Evolutionary conservation across 2,329 filamentous ascomycete genomes (phyloP).

Genomic region (Penicillium concentricum): DNA sequence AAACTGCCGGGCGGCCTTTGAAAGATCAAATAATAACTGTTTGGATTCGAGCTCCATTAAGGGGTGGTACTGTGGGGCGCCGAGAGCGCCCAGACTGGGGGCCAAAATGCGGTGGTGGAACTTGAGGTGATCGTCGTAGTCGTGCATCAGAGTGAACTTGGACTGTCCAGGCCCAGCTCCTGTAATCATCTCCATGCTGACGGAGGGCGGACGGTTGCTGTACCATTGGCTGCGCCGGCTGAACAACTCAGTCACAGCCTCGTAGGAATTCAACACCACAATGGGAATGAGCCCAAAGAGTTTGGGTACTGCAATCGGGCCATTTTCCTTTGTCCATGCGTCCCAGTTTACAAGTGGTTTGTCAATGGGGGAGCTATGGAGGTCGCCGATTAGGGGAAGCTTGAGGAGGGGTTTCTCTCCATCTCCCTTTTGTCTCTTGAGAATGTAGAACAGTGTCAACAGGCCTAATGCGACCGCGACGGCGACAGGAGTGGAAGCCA

Average conservation of each 20-base stretch:
- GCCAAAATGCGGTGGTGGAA: conserved; percentile 47
- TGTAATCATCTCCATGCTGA: conserved; percentile 42
- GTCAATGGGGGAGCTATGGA: conserved; percentile 29
- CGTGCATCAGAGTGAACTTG: conserved; percentile 46
- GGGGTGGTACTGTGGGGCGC: conserved; percentile 49
- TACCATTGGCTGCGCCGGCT: conserved; percentile 44
- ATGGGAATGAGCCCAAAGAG: conserved; percentile 37
- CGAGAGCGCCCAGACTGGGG: conserved; percentile 50
- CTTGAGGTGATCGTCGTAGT: conserved; percentile 53
- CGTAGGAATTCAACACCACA: conserved; percentile 39
- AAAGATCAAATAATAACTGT: conserved; percentile 46
- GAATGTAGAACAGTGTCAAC: neutral
- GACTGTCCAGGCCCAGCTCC: conserved; percentile 20
- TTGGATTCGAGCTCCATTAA: conserved; percentile 52
- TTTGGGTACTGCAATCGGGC: conserved; percentile 31
- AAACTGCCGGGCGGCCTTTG: conserved; percentile 22
- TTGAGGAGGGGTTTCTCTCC: conserved; percentile 13
- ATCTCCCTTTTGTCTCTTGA: neutral
- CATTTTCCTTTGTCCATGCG: conserved; percentile 37
- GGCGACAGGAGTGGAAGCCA: neutral
- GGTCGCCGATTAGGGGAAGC: conserved; percentile 32
- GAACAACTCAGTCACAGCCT: conserved; percentile 41
- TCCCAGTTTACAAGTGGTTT: conserved; percentile 32
- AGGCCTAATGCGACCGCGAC: neutral
- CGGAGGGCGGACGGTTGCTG: conserved; percentile 40